phyloP scores from a whole-genome alignment of 495 filamentous ascomycete species.

The Penicillium pulvis region DNA sequence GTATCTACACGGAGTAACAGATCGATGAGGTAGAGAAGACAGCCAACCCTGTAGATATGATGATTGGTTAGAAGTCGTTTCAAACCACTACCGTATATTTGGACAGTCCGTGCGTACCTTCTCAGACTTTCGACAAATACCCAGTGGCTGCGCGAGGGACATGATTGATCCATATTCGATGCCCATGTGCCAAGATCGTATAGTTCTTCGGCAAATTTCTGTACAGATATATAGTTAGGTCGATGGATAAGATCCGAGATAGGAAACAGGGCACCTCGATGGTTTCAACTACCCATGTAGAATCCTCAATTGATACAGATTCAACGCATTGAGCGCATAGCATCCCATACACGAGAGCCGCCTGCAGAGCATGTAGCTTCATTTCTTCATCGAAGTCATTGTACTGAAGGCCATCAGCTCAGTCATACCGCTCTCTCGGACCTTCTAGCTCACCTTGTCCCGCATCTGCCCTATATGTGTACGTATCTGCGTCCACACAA shows the following conservation, averaged over 20 bases:
- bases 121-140: neutral
- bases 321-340: conserved; percentile 1
- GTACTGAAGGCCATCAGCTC: neutral
- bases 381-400: neutral
- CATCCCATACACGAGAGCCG: conserved; percentile 6
- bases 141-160: neutral
- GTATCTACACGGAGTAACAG: conserved; percentile 3
- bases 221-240: neutral
- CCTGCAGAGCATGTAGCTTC: neutral
- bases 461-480: neutral
- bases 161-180: neutral
- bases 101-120: neutral
- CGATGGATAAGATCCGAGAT: neutral
- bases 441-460: neutral
- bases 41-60: conserved; percentile 1
- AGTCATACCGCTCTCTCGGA: neutral
- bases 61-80: neutral
- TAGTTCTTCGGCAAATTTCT: conserved; percentile 3
- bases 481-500: neutral
- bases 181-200: conserved; percentile 5
- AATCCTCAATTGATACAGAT: conserved; percentile 1
- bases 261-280: neutral
- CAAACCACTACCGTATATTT: neutral
- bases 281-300: neutral
- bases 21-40: conserved; percentile 5